Conservation (phyloP, 148 eudicot species). For the Amaranthus palmeri region DNA sequence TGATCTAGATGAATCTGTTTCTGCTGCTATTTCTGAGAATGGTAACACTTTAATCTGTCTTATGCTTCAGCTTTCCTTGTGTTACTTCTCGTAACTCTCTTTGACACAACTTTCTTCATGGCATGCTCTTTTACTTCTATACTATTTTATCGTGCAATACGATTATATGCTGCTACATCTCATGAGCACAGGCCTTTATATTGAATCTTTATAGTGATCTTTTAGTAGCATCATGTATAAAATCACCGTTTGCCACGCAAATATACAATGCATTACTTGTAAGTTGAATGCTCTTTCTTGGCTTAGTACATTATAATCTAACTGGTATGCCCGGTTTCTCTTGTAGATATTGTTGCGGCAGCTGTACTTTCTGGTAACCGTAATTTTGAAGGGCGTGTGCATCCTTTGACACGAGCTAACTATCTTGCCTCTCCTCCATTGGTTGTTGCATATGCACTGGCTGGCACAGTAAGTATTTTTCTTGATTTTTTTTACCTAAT, state of each 20-base stretch:
- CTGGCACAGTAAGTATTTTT: slow-evolving; percentile 73
- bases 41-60: slow-evolving; percentile 35
- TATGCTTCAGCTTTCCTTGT: slow-evolving; percentile 8
- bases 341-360: slow-evolving; percentile 76
- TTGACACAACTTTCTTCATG: neutral
- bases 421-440: slow-evolving; percentile 97
- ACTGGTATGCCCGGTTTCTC: slow-evolving; percentile 10
- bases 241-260: neutral
- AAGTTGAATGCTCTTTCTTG: neutral
- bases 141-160: neutral
- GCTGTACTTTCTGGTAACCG: slow-evolving; percentile 99
- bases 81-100: neutral
- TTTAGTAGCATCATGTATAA: neutral
- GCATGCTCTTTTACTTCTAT: too few species aligned
- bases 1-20: slow-evolving; percentile 85
- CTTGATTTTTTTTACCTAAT: neutral
- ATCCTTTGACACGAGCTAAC: slow-evolving; percentile 90
- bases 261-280: neutral
- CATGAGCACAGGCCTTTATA: neutral
- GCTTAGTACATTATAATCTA: neutral
- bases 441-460: slow-evolving; percentile 97
- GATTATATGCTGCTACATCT: neutral
- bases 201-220: neutral
- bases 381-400: slow-evolving; percentile 99
- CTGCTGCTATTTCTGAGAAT: slow-evolving; percentile 75